These are phyloP conservation scores for Sclerotinia sclerotiorum DNA, from an alignment of 2,329 filamentous ascomycete species.

Conservation along the genomic window DNA sequence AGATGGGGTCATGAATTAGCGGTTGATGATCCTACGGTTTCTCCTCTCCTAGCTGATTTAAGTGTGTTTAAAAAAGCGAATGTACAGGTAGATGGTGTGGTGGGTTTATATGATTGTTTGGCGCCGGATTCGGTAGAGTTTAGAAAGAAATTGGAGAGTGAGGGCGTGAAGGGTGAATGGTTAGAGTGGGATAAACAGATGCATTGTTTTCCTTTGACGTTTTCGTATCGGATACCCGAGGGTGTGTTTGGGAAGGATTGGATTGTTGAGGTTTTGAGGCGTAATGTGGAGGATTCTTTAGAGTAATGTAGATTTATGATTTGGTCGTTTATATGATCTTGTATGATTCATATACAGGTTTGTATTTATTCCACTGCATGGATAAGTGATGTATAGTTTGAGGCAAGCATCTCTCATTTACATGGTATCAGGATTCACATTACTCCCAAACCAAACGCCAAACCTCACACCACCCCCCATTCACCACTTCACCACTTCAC, in stretches of 20 bases:
- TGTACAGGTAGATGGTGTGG: slow-evolving; percentile 32
- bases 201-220: slow-evolving; percentile 30
- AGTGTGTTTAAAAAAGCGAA: slow-evolving; percentile 23
- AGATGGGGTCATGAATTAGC: slow-evolving; percentile 28
- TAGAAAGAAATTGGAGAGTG: slow-evolving; percentile 26
- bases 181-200: slow-evolving; percentile 33
- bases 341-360: not conserved
- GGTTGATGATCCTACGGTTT: slow-evolving; percentile 26
- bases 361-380: not conserved
- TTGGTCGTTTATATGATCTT: too few species aligned
- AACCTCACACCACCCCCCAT: too few species aligned
- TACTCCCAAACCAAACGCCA: too few species aligned
- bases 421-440: too few species aligned
- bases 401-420: not conserved
- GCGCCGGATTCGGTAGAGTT: slow-evolving; percentile 29
- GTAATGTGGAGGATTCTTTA: not conserved
- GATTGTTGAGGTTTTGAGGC: slow-evolving; percentile 18
- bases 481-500: too few species aligned
- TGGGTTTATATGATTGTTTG: slow-evolving; percentile 28
- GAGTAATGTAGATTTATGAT: not conserved
- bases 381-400: not conserved
- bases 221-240: slow-evolving; percentile 9
- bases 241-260: slow-evolving; percentile 9
- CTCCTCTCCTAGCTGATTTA: slow-evolving; percentile 30
- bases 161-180: slow-evolving; percentile 30